Percentiles rank a stretch among this genome's conserved stretches.
Conservation (phyloP, 108 stramenopile genomes). For the Stephanodiscus triporus region DNA sequence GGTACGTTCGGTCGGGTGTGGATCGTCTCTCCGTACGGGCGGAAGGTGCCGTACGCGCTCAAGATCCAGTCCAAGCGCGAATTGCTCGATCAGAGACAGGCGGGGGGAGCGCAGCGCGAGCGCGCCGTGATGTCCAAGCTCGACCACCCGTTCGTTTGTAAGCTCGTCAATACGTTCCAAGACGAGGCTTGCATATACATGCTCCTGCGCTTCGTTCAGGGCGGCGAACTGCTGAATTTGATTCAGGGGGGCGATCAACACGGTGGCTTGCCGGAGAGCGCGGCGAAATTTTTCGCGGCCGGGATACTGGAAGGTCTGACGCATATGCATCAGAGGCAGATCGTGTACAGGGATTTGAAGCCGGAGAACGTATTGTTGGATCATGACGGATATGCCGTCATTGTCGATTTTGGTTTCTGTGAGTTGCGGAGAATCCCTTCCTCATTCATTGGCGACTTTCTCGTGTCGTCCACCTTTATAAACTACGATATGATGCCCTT, state of each 20-base stretch:
- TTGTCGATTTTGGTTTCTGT: slow-evolving; percentile 94
- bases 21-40: slow-evolving; percentile 68
- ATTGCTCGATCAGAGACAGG: slow-evolving; percentile 84
- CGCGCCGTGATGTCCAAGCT: slow-evolving; percentile 91
- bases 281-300: slow-evolving; percentile 74
- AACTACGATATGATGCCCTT: slow-evolving; percentile 14
- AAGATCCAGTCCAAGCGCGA: slow-evolving; percentile 92
- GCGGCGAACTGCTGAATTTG: slow-evolving; percentile 76
- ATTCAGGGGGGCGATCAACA: slow-evolving; percentile 82
- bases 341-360: slow-evolving; percentile 95
- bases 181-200: slow-evolving; percentile 73
- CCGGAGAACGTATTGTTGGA: slow-evolving; percentile 95
- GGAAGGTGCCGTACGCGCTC: slow-evolving; percentile 80
- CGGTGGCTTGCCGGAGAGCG: slow-evolving; percentile 66
- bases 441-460: background rate
- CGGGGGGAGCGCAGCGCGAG: slow-evolving; percentile 92
- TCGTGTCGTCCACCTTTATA: slow-evolving; percentile 48
- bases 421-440: slow-evolving; percentile 18
- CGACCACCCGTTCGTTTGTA: slow-evolving; percentile 93
- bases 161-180: slow-evolving; percentile 86
- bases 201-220: slow-evolving; percentile 53
- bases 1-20: slow-evolving; percentile 96
- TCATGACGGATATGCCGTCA: slow-evolving; percentile 82
- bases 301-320: slow-evolving; percentile 68
- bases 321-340: slow-evolving; percentile 73